Conservation (phyloP, 2,329 filamentous ascomycete genomes). For the Penicillium occitanis region DNA sequence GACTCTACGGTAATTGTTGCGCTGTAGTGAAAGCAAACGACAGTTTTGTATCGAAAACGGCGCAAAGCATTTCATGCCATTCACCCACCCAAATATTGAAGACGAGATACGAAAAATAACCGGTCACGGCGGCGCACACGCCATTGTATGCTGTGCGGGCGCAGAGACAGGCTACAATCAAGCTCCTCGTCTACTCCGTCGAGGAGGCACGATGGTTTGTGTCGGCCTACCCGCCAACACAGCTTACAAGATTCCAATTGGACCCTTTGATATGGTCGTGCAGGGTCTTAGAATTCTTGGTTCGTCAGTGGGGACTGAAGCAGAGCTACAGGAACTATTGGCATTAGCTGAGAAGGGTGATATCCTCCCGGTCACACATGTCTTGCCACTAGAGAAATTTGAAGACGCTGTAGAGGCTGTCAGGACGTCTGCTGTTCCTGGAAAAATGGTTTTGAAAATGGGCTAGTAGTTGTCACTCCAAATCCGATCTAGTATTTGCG, state of each 20-base stretch:
- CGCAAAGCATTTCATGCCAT: neutral
- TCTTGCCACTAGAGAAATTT: neutral
- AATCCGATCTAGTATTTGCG: neutral
- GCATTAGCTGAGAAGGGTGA: neutral
- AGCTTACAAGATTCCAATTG: neutral
- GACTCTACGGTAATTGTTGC: neutral
- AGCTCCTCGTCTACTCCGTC: neutral
- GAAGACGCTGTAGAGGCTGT: neutral
- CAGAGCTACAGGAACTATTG: neutral
- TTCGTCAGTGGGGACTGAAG: neutral
- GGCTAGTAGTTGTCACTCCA: neutral
- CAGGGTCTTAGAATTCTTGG: neutral
- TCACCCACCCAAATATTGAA: neutral
- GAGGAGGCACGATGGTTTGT: neutral
- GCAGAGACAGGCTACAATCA: neutral
- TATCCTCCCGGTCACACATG: neutral
- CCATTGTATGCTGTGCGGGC: neutral
- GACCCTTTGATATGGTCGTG: neutral
- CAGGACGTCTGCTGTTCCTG: neutral
- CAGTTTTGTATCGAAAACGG: neutral
- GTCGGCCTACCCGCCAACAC: neutral
- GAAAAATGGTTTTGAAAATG: neutral
- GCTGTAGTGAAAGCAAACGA: neutral
- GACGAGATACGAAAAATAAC: neutral
- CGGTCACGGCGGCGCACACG: neutral